These are phyloP conservation scores for Boletus subcaerulescens DNA, from an alignment of 768 basidiomycete genomes.

Conservation along the genomic window DNA sequence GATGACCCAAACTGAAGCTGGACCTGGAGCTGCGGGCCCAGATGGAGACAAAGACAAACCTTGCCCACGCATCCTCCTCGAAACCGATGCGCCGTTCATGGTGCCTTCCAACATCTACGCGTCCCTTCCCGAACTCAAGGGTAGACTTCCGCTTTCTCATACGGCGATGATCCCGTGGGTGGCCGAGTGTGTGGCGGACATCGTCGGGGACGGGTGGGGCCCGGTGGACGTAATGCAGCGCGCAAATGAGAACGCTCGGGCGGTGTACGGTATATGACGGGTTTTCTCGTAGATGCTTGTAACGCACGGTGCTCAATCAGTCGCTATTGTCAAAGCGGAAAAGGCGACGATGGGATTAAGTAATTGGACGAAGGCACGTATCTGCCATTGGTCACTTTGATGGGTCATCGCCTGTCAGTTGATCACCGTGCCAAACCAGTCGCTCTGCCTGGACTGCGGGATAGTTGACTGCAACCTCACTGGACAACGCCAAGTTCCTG, in stretches of 20 bases:
- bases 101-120: slow-evolving; percentile 70
- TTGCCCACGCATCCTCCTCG: slow-evolving; percentile 57
- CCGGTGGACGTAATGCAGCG: slow-evolving; percentile 56
- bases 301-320: not conserved
- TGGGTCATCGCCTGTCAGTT: too few species aligned
- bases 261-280: slow-evolving; percentile 49
- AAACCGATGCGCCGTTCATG: slow-evolving; percentile 91
- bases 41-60: slow-evolving; percentile 16
- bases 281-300: not conserved
- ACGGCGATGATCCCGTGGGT: slow-evolving; percentile 86
- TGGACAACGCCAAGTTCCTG: too few species aligned
- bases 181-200: slow-evolving; percentile 64
- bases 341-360: too few species aligned
- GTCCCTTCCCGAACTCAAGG: slow-evolving; percentile 48
- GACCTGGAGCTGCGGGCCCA: too few species aligned
- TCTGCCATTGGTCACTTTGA: too few species aligned
- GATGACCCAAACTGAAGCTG: slow-evolving; percentile 31
- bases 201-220: slow-evolving; percentile 45
- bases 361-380: too few species aligned
- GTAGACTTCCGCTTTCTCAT: slow-evolving; percentile 69
- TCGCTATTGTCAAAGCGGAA: too few species aligned
- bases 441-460: too few species aligned
- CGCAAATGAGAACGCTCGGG: slow-evolving; percentile 61
- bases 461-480: too few species aligned
- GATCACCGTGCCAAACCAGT: too few species aligned